Evolutionary conservation across 2,329 filamentous ascomycete genomes (phyloP).

Genomic region (Aureobasidium sp.): DNA sequence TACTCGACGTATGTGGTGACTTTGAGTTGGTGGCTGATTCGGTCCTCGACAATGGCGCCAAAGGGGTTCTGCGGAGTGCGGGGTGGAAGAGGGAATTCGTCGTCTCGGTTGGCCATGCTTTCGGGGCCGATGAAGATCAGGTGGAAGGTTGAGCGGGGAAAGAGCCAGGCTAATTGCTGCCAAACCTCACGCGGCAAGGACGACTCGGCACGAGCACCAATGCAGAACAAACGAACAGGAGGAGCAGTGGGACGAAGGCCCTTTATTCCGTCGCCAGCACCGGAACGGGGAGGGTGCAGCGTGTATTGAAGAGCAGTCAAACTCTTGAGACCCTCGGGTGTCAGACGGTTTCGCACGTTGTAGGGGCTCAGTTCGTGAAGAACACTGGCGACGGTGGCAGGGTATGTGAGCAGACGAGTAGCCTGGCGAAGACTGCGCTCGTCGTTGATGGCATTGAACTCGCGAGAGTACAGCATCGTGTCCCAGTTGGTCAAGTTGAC

Average conservation of each 20-base stretch:
- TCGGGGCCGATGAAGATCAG: slow-evolving; percentile 93
- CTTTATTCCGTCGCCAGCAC: slow-evolving; percentile 66
- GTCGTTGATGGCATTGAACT: slow-evolving; percentile 85
- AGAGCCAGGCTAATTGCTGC: slow-evolving; percentile 89
- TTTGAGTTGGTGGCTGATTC: slow-evolving; percentile 82
- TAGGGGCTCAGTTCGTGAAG: slow-evolving; percentile 94
- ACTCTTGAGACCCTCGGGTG: slow-evolving; percentile 84
- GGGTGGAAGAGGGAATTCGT: slow-evolving; percentile 83
- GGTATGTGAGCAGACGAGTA: slow-evolving; percentile 88
- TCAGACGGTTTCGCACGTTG: slow-evolving; percentile 70
- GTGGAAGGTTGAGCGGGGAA: slow-evolving; percentile 85
- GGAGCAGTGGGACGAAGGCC: slow-evolving; percentile 78
- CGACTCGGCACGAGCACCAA: slow-evolving; percentile 94
- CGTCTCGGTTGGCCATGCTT: slow-evolving; percentile 87
- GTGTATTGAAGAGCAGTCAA: slow-evolving; percentile 85
- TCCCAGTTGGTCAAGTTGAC: slow-evolving; percentile 99
- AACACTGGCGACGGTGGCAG: slow-evolving; percentile 82
- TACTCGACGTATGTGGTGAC: slow-evolving; percentile 98
- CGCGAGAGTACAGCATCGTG: slow-evolving; percentile 85
- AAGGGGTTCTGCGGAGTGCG: slow-evolving; percentile 83
- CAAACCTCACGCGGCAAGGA: slow-evolving; percentile 90
- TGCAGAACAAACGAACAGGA: slow-evolving; percentile 82
- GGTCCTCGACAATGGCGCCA: slow-evolving; percentile 87
- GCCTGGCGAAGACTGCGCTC: slow-evolving; percentile 88
- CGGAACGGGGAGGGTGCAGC: slow-evolving; percentile 76